Conservation (phyloP, 805 yeast genomes). For the Suhomyces faveliae region DNA sequence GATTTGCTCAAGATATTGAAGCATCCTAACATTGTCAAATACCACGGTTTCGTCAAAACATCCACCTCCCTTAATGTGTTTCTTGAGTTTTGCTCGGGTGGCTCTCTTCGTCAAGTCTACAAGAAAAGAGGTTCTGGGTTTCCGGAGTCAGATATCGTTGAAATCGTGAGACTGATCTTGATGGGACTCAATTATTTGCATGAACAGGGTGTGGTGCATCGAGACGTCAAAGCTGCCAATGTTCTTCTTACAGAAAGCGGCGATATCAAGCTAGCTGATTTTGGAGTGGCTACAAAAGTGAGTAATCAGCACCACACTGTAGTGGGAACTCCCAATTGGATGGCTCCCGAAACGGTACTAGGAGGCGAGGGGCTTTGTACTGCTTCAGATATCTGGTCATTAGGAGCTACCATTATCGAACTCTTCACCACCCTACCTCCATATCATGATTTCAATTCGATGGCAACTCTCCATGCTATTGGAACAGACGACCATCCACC, state of each 20-base stretch:
- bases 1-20: constrained; percentile 61
- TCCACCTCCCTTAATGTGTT: constrained; percentile 53
- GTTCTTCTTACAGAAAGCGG: constrained; percentile 66
- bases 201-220: constrained; percentile 70
- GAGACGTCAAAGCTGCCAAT: constrained; percentile 95
- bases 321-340: constrained; percentile 95
- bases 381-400: constrained; percentile 88
- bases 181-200: constrained; percentile 64
- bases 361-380: constrained; percentile 80
- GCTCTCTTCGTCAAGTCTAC: constrained; percentile 58
- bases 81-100: constrained; percentile 61
- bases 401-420: constrained; percentile 94
- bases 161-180: constrained; percentile 53
- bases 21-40: constrained; percentile 66
- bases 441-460: constrained; percentile 68
- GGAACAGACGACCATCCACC: constrained; percentile 74
- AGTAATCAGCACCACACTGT: constrained; percentile 41
- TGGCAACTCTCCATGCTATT: constrained; percentile 81
- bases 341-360: constrained; percentile 94
- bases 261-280: constrained; percentile 84
- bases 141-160: constrained; percentile 52
- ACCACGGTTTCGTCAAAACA: constrained; percentile 65
- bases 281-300: constrained; percentile 84
- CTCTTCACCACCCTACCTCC: constrained; percentile 86
- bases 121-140: constrained; percentile 49